Evolutionary conservation across 2,329 filamentous ascomycete species (phyloP), one percentile per base, ranked within the genome.

Genomic region (Leptographium procerum): DNA sequence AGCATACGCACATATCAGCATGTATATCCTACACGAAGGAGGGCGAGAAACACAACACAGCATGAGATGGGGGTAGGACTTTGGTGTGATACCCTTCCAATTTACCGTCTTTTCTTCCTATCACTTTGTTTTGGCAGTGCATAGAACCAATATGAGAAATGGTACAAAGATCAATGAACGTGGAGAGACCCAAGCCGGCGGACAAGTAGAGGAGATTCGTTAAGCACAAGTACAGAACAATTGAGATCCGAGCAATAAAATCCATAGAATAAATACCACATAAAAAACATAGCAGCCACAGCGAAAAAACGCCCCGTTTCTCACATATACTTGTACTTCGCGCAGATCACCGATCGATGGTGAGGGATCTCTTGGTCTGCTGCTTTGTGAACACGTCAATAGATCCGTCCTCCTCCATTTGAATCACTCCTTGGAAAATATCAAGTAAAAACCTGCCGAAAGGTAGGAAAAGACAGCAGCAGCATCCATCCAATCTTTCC

Each of bases 11-110:
- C 47, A 29, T 29, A n/a, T n/a, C n/a, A 26, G 47, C 47, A 26
- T 26, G 7, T 13, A n/a, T n/a, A n/a, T n/a, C n/a, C n/a, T n/a
- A n/a, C 13, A 52, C 26, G 28, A 9, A 19, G 29, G 19, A 34
- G 29, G 50, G n/a, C 45, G 45, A 48, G 22, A 48, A 13, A 48
- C 45, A 48, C 45, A 10, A 29, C 2, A n/a, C 48, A 29, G 28
- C 29, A 50, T 50, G 47, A 50, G 24, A 34, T 9, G 52, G 22
- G 14, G 26, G 36, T 36, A 55, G 52, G 52, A 45, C 52, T 22
- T 31, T 45, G 52, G 22, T 26, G 52, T 55, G 52, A 55, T 55
- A 55, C 52, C 52, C 52, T 55, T 45, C 51, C 16, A 50, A 50
- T 50, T 29, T 50, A 50, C 40, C 40, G 19, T 16, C 16, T 8